Percentiles rank a stretch among this genome's conserved stretches.
These are phyloP conservation scores for Chytridium lagenaria DNA, from an alignment of 371 early-diverging fungal genomes.

Conservation along the genomic window DNA sequence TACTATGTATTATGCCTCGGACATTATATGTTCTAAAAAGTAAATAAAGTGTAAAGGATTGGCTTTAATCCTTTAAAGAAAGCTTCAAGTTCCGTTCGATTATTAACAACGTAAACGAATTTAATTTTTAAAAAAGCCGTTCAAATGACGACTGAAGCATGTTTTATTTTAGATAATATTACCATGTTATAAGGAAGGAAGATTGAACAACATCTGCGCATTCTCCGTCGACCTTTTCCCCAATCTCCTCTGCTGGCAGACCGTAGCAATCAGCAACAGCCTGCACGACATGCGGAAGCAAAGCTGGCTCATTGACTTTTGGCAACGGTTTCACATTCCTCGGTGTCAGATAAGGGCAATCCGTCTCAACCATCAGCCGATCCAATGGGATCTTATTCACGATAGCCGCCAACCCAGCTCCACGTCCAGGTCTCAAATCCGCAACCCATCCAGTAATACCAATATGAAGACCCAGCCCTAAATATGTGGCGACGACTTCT, in stretches of 20 bases:
- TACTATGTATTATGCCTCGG: no score
- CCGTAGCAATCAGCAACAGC: slow-evolving; percentile 39
- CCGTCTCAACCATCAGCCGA: slow-evolving; percentile 62
- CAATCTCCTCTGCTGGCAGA: slow-evolving; percentile 27
- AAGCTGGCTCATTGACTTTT: slow-evolving; percentile 33
- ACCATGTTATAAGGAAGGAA: no score
- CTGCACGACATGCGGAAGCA: slow-evolving; percentile 35
- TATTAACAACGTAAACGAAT: no score
- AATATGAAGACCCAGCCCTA: slow-evolving; percentile 59
- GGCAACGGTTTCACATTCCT: slow-evolving; percentile 39
- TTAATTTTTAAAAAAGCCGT: no score
- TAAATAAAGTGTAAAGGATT: no score
- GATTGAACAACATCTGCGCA: no score
- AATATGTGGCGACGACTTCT: slow-evolving; percentile 43
- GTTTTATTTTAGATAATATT: no score
- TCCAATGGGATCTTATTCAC: slow-evolving; percentile 54
- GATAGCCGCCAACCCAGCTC: slow-evolving; percentile 44
- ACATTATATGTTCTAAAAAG: no score
- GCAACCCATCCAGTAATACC: slow-evolving; percentile 68
- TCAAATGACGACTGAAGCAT: no score
- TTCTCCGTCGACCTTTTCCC: slow-evolving; percentile 32
- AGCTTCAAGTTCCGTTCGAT: no score
- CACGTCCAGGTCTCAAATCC: slow-evolving; percentile 44
- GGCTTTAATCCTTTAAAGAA: no score
- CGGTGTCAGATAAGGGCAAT: slow-evolving; percentile 49